Conservation (phyloP, 768 basidiomycete species). For the Coprinopsis cinerea region DNA sequence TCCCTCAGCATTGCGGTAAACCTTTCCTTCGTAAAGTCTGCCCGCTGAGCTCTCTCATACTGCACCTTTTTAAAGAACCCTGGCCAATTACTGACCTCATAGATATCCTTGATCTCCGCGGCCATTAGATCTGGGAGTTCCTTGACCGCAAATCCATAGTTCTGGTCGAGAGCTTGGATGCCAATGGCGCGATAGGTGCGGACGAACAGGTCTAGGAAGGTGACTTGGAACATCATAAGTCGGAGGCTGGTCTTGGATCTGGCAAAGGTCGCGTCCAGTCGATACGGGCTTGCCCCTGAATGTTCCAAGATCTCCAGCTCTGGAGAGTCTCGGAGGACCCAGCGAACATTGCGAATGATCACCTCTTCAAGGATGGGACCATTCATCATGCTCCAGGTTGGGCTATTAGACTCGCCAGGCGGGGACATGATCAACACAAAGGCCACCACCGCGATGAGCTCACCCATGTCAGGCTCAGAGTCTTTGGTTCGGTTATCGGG, state of each 20-base stretch:
- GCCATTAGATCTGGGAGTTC: slow-evolving; percentile 35
- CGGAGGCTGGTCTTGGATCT: slow-evolving; percentile 33
- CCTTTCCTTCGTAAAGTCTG: slow-evolving; percentile 23
- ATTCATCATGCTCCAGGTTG: slow-evolving; percentile 31
- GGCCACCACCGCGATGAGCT: slow-evolving; percentile 34
- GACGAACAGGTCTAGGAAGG: slow-evolving; percentile 36
- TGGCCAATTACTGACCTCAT: slow-evolving; percentile 35
- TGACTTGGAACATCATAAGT: slow-evolving; percentile 41
- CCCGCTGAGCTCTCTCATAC: slow-evolving; percentile 21
- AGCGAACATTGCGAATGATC: slow-evolving; percentile 35
- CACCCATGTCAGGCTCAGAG: slow-evolving; percentile 34
- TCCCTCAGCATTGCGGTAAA: slow-evolving; percentile 34
- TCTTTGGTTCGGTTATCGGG: slow-evolving; percentile 25
- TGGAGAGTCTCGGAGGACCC: slow-evolving; percentile 36
- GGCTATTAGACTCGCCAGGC: slow-evolving; percentile 17
- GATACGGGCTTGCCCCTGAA: slow-evolving; percentile 29
- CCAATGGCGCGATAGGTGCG: slow-evolving; percentile 24
- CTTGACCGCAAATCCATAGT: slow-evolving; percentile 38
- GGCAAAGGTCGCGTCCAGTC: slow-evolving; percentile 33
- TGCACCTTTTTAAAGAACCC: slow-evolving; percentile 32
- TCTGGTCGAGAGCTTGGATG: slow-evolving; percentile 31
- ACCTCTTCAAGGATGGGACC: slow-evolving; percentile 37
- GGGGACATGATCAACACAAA: slow-evolving; percentile 30
- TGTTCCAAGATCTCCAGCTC: slow-evolving; percentile 32
- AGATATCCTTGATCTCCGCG: slow-evolving; percentile 38